These are phyloP conservation scores for Nigrospora osmanthi DNA, from an alignment of 2,329 filamentous ascomycete species.

Conservation along the genomic window DNA sequence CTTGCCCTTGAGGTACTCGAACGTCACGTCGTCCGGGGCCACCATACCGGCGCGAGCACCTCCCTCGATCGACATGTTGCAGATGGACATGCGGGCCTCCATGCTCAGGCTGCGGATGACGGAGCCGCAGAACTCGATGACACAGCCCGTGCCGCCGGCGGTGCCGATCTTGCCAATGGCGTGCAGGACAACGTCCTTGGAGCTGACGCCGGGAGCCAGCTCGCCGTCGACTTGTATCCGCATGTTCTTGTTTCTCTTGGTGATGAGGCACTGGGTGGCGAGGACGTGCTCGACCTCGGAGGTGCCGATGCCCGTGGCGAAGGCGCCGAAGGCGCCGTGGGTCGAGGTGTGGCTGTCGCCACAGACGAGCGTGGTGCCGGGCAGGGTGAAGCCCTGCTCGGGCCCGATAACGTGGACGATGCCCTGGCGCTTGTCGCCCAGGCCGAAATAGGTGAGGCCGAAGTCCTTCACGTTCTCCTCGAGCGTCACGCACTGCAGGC, in stretches of 20 bases:
- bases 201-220: conserved; percentile 83
- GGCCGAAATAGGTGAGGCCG: conserved; percentile 92
- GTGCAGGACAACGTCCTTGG: conserved; percentile 90
- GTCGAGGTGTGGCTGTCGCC: conserved; percentile 98
- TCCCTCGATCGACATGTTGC: conserved; percentile 98
- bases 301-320: conserved; percentile 95
- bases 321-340: conserved; percentile 89
- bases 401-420: conserved; percentile 98
- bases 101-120: conserved; percentile 86
- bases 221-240: conserved; percentile 90
- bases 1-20: conserved; percentile 87
- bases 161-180: conserved; percentile 92
- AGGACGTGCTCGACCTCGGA: conserved; percentile 98
- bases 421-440: conserved; percentile 92
- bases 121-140: conserved; percentile 96
- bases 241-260: conserved; percentile 97
- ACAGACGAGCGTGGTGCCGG: conserved; percentile 93
- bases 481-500: conserved; percentile 87
- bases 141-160: conserved; percentile 85
- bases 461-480: conserved; percentile 98
- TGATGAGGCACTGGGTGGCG: conserved; percentile 91
- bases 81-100: conserved; percentile 98
- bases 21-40: conserved; percentile 87
- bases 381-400: conserved; percentile 96
- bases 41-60: conserved; percentile 96